Evolutionary conservation across 352 stramenopile genomes (phyloP).

Genomic region (Globisporangium iwayamae): DNA sequence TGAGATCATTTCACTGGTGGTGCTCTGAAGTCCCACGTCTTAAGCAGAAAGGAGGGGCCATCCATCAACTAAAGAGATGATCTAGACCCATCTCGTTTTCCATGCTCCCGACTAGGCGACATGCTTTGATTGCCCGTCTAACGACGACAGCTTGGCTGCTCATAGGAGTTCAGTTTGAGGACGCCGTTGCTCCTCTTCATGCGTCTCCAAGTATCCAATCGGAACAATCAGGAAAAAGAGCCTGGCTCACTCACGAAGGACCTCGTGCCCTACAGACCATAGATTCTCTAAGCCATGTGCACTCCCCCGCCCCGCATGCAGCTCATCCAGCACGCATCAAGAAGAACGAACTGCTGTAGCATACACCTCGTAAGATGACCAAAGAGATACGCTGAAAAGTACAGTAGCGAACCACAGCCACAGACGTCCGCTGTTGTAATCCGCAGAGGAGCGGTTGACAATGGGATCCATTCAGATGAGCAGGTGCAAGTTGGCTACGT

Average conservation of each 20-base stretch:
- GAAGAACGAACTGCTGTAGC: no score
- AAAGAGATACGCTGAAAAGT: neutral
- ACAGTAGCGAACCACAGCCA: neutral
- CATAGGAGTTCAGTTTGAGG: no score
- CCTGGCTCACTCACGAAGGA: neutral
- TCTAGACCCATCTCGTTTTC: neutral
- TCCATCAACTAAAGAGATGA: neutral
- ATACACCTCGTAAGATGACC: neutral
- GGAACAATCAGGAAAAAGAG: neutral
- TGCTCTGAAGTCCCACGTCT: neutral
- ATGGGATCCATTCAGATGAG: neutral
- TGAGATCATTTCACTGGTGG: neutral
- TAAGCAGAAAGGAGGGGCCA: neutral
- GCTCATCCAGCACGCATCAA: no score
- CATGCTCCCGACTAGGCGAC: neutral
- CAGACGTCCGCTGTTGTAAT: neutral
- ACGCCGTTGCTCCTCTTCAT: neutral
- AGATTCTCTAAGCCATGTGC: neutral
- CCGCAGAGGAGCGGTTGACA: neutral
- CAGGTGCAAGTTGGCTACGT: neutral
- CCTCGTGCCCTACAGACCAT: neutral
- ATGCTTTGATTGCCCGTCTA: neutral
- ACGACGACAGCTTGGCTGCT: neutral
- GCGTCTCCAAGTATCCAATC: neutral
- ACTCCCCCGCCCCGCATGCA: no score